Conservation (phyloP, 768 basidiomycete genomes). For the Naganishia onofrii region DNA sequence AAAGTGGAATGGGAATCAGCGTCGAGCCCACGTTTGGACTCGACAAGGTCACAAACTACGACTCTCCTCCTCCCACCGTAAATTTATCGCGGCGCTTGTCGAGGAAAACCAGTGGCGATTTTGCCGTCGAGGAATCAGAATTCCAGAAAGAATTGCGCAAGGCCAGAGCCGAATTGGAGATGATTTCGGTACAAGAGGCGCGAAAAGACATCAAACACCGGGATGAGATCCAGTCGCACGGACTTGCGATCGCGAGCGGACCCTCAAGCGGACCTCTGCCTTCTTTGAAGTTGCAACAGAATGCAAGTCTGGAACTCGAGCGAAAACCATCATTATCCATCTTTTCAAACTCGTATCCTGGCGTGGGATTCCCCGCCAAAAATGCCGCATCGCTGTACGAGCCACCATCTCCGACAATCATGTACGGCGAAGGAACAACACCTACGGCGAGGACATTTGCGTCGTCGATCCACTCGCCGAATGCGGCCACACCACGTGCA, state of each 20-base stretch:
- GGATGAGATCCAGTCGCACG: constrained; percentile 5
- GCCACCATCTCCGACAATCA: constrained; percentile 6
- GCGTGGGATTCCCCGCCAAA: constrained; percentile 9
- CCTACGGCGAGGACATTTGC: constrained; percentile 3
- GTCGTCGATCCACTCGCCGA: constrained; percentile 1
- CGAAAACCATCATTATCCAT: constrained; percentile 16
- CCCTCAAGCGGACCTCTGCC: neutral
- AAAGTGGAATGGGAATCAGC: constrained; percentile 29
- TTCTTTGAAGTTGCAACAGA: neutral
- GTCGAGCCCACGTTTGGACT: constrained; percentile 31
- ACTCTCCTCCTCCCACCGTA: neutral
- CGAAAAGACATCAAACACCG: constrained; percentile 14
- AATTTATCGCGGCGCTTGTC: constrained; percentile 4
- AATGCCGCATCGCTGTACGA: constrained; percentile 11
- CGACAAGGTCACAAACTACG: constrained; percentile 23
- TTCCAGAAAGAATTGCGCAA: constrained; percentile 30
- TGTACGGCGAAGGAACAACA: neutral
- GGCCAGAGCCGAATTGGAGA: constrained; percentile 32
- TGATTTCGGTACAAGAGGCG: constrained; percentile 26
- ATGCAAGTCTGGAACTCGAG: constrained; percentile 10
- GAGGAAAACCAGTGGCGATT: constrained; percentile 30
- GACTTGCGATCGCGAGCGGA: neutral
- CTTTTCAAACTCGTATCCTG: constrained; percentile 23
- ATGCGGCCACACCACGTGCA: neutral
- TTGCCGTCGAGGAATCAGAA: constrained; percentile 32